Base-by-base conservation (phyloP, 345 rosid species). In the Salix koriyanagi region DNA sequence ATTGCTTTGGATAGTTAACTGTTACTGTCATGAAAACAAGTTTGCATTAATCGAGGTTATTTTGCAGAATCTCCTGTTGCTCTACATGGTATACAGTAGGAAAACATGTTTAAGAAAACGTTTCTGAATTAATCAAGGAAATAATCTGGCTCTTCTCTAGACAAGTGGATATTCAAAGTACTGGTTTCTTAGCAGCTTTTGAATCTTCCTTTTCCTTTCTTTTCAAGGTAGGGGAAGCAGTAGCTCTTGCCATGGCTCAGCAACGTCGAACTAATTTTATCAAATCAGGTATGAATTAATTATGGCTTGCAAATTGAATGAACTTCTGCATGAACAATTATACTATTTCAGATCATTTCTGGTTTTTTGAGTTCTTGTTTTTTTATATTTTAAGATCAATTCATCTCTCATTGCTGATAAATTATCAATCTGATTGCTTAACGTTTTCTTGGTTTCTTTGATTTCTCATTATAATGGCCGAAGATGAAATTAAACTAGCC, bases 181-280 rank as follows among this genome's bases (percentile, higher is more conserved):
- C 7, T 42, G 39, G 74, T 79, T 79, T 61, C 54, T 64, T 44
- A 77, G 71, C 75, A 73, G 74, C 44, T 64, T 41, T 60, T 72
- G 9, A 30, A 13, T 48, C 50, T 19, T 73, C 23, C 37, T 13
- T 25, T n/a, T 44, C 5, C 37, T 65, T 77, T 74, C 65, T 18
- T 65, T 18, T 65, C 76, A 82, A 89, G 94, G 88, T 85, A 77
- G 93, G 85, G 84, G 97, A 93, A 71, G 94, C 96, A 60, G 86
- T 93, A 68, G 89, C 94, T 75, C 87, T 82, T 77, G 89, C 91
- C 69, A 85, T 95, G 94, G 97, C 99, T 65, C 88, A 85, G 79
- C 71, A 81, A 37, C 87, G 98, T 68, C 89, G 87, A 34, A 56
- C 64, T 52, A 74, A 64, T 79, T 77, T 70, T 7, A 74, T 80